Percentiles rank a stretch among this genome's conserved stretches.
These are phyloP conservation scores for Pterulicium gracile DNA, from an alignment of 1,284 basidiomycete genomes.

Conservation along the genomic window DNA sequence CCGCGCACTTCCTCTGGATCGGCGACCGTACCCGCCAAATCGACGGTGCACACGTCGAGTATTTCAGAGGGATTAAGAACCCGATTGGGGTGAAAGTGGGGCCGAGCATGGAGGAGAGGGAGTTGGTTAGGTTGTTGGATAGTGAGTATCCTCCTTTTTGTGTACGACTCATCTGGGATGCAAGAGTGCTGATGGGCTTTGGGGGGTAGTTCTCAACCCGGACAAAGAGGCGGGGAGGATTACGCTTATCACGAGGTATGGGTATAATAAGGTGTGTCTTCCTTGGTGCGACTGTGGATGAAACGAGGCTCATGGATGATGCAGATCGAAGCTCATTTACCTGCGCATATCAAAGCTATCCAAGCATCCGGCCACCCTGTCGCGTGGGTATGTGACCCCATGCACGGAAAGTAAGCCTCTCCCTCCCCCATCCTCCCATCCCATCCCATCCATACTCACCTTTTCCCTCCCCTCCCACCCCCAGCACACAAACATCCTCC, in stretches of 20 bases:
- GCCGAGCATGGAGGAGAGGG: conserved; percentile 73
- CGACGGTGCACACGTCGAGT: conserved; percentile 91
- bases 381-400: conserved; percentile 93
- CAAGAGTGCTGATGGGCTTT: conserved; percentile 4
- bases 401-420: conserved; percentile 80
- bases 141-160: conserved; percentile 39
- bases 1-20: conserved; percentile 94
- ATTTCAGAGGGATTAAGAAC: conserved; percentile 90
- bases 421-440: conserved; percentile 4
- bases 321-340: conserved; percentile 69
- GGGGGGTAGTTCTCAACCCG: conserved; percentile 76
- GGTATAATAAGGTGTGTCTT: conserved; percentile 63
- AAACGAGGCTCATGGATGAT: conserved; percentile 1
- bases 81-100: conserved; percentile 97
- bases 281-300: conserved; percentile 2
- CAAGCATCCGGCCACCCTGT: conserved; percentile 77
- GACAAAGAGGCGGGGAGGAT: conserved; percentile 75
- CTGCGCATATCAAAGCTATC: conserved; percentile 80
- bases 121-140: conserved; percentile 74
- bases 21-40: conserved; percentile 95
- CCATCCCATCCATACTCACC: background rate
- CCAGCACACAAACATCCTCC: conserved; percentile 71
- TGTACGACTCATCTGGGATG: conserved; percentile 6
- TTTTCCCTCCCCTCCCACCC: no score
- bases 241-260: conserved; percentile 90